A percentile compares a stretch with the other conserved stretches of the same genome.
Conservation (phyloP, 495 filamentous ascomycete genomes). For the Elasticomyces elasticus region DNA sequence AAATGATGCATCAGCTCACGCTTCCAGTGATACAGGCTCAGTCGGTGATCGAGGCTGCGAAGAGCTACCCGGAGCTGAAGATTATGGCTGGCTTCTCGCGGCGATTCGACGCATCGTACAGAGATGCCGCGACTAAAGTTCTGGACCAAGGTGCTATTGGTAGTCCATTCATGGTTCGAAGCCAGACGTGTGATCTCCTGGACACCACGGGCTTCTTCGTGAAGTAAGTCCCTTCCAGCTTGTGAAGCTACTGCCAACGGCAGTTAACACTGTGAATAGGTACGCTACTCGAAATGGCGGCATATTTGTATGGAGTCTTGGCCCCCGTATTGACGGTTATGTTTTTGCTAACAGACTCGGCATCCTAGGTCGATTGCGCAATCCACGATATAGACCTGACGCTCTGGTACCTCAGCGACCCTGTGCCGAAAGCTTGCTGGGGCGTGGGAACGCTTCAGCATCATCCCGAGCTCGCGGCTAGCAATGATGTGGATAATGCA, state of each 20-base stretch:
- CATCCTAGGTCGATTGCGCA: constrained; percentile 6
- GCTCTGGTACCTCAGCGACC: constrained; percentile 48
- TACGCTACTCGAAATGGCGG: constrained; percentile 3
- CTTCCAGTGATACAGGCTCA: not conserved
- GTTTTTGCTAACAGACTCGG: constrained; percentile 11
- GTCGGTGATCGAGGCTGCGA: constrained; percentile 3
- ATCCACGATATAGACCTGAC: constrained; percentile 52
- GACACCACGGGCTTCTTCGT: constrained; percentile 15
- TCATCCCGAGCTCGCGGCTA: constrained; percentile 27
- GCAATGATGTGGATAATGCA: constrained; percentile 29
- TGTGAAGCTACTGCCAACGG: too few species aligned
- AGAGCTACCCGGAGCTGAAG: constrained; percentile 3
- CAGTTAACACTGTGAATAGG: too few species aligned
- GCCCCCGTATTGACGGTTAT: not conserved
- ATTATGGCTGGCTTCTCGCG: constrained; percentile 16
- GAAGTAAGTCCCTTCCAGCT: constrained; percentile 1
- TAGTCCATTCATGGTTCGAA: constrained; percentile 4
- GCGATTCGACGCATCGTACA: constrained; percentile 13
- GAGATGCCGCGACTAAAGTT: constrained; percentile 7
- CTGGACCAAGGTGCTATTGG: constrained; percentile 5
- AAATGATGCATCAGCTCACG: not conserved
- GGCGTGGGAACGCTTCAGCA: constrained; percentile 22
- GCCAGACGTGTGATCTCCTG: constrained; percentile 9
- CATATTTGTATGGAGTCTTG: constrained; percentile 6
- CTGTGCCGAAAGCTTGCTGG: constrained; percentile 31